Evolutionary conservation across 108 stramenopile species (phyloP), one percentile per base, ranked within the genome.

Genomic region (Nitzschia putrida): DNA sequence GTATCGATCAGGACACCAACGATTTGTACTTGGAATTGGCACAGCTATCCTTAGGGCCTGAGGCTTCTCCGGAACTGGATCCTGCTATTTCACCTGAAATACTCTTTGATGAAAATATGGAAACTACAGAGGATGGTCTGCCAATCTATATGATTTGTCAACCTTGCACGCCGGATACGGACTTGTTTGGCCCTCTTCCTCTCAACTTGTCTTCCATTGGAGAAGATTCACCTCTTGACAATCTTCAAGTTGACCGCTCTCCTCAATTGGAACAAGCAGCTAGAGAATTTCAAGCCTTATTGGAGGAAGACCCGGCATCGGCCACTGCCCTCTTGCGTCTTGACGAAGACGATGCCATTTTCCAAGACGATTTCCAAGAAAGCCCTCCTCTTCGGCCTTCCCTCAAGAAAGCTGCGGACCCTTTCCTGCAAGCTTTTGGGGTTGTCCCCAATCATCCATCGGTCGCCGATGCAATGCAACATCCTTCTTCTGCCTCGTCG

Each of bases 1-100:
- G 18, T 23, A 51, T 72, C 26, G 73, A 74, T 57, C 43, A 63
- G 29, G 73, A 74, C 29, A 74, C 73, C 3, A 66, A 74, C 60
- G 58, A 60, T 24, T 51, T 74, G 0, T 67, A 61, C 37, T 44
- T 22, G 16, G 73, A 74, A 42, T 41, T 74, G 40, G 73, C 73
- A 0, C 56, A 40, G 1, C 38, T 73, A 47, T 54, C 71, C 40
- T 53, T 72, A 34, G 38, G 40, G 1, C 34, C 25, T 22, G 9
- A n/a, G 8, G 24, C 20, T 34, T 34, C 29, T 34, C 29, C 29
- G 4, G 29, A 34, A 64, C 7, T 25, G 11, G 47, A 49, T 49
- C 13, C 47, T 49, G n/a, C 47, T n/a, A 49, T 13, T 49, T 49
- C 47, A 16, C 47, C 10, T 21, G 9, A 22, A 64, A 4, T 23